Evolutionary conservation across 805 yeast genomes (phyloP), one percentile per base, ranked within the genome.

Genomic region (Yarrowia sp.): DNA sequence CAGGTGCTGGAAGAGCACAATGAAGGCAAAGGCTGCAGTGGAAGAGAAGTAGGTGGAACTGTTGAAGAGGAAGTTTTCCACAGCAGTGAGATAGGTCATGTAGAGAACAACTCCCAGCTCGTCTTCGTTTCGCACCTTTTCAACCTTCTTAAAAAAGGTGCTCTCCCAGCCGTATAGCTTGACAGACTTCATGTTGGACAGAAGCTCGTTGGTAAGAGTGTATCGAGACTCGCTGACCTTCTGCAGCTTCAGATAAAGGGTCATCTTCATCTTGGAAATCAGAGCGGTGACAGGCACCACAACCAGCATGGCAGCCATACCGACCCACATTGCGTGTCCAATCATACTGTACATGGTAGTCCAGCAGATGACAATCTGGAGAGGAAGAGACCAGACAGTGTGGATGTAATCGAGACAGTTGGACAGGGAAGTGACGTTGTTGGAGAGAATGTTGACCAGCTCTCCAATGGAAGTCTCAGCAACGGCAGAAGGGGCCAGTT

Each of bases 91-190:
- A 26, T 86, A 77, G 72, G 96, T 94, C 82, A 92, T 89, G 73
- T 81, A 86, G 72, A 83, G 86, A 78, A 95, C 83, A 73, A 90
- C 93, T 41, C 83, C 83, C 77, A 93, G 84, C 79, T 93, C 97
- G 73, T 89, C 88, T 58, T 91, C 91, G 75, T 94, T 92, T 83
- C 99, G 89, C 22, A 94, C 97, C 74, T 87, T 80, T 71, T 86
- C 86, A 69, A 96, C 82, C 73, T 89, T 89, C 36, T 82, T 84
- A 74, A 86, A 85, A 76, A 91, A 92, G 3, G 99, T 97, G 40
- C 77, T 80, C 79, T 95, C 99, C 99, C 99, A 95, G 1, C 96
- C 97, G 75, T 95, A 95, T 64, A 96, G 83, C 78, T 95, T 95
- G 77, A 95, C 82, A 12, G 97, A 91, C 79, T 92, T 93, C 76